Conservation (phyloP, 164 flowering plant genomes). For the Magnolia changhungtana region DNA sequence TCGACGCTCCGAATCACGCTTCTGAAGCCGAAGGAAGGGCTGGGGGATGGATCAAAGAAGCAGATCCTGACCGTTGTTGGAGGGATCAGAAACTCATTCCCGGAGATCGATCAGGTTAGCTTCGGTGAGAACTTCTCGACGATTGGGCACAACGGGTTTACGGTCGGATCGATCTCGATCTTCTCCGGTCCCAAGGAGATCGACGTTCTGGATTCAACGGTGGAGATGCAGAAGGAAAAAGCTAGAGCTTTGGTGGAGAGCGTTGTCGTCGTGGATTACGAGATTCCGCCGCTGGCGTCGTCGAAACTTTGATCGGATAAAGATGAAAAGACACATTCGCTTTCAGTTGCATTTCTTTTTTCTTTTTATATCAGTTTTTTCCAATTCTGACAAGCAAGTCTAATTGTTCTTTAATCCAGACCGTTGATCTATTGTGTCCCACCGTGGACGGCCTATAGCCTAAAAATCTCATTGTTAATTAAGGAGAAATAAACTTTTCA, state of each 20-base stretch:
- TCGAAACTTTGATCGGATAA: not conserved
- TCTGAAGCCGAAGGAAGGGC: constrained; percentile 49
- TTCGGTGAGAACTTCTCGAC: constrained; percentile 70
- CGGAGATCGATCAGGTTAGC: constrained; percentile 33
- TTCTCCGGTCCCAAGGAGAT: constrained; percentile 37
- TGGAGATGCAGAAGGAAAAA: constrained; percentile 40
- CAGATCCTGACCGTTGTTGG: constrained; percentile 36
- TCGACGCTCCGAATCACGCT: constrained; percentile 45
- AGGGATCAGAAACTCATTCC: constrained; percentile 34
- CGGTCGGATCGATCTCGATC: constrained; percentile 48
- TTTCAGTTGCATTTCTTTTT: too few species aligned
- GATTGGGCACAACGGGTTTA: constrained; percentile 67
- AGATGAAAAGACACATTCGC: not conserved
- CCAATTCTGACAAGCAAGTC: too few species aligned
- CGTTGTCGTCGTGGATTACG: constrained; percentile 50
- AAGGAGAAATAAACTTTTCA: too few species aligned
- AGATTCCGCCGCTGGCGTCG: constrained; percentile 23
- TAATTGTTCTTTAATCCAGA: too few species aligned
- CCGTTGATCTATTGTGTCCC: too few species aligned
- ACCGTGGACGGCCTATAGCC: too few species aligned
- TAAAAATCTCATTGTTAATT: too few species aligned
- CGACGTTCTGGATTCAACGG: constrained; percentile 33
- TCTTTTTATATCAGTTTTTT: too few species aligned
- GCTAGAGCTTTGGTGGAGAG: constrained; percentile 42
- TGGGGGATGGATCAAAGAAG: constrained; percentile 30